Base-by-base conservation (phyloP, 116 monocot species). In the Papilionanthe hybrid region DNA sequence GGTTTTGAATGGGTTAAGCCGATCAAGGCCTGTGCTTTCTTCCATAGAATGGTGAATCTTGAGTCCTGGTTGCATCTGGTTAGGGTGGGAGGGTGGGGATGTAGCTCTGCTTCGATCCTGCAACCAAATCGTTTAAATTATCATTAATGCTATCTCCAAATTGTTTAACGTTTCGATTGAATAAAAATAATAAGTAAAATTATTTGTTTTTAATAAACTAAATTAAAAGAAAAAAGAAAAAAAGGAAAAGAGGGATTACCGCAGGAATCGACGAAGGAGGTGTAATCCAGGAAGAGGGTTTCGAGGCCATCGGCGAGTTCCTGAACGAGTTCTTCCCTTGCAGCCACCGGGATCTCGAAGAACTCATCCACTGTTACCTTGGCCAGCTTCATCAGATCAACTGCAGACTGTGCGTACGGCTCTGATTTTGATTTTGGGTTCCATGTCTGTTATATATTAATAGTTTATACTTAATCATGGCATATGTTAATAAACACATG, bases 341-440 rank as follows among this genome's bases (percentile, higher is more conserved):
- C 82, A 5, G 80, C 81, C 23, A 90, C 82, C 15, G 88, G 93
- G 30, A 91, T 93, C 72, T 88, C 87, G 44, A 90, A 90, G 82
- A 93, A 96, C 65, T 96, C 94, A 27, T 94, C 97, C 25, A 89
- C 91, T 2, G 90, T 89, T 67, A 84, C 82, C 82, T 88, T 88
- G 12, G 86, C 89, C 50, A 91, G 72, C 78, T 85, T 94, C 94
- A 94, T 91, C 80, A 97, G 76, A 76, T 97, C 97, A 60, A 89
- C 85, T 0, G 91, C 90, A 5, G 93, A 91, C 55, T 83, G 87
- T 13, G 96, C 93, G 25, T 88, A 84, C 13, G 86, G 78, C 82
- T 96, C 96, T 11, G 81, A 55, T 80, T 93, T 93, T 18, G 92
- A 84, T 82, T 82, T 94, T 9, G 89, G 86, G 44, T 82, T 89